phyloP scores from a whole-genome alignment of 106 monocot species.

The Dendrobium nobile region DNA sequence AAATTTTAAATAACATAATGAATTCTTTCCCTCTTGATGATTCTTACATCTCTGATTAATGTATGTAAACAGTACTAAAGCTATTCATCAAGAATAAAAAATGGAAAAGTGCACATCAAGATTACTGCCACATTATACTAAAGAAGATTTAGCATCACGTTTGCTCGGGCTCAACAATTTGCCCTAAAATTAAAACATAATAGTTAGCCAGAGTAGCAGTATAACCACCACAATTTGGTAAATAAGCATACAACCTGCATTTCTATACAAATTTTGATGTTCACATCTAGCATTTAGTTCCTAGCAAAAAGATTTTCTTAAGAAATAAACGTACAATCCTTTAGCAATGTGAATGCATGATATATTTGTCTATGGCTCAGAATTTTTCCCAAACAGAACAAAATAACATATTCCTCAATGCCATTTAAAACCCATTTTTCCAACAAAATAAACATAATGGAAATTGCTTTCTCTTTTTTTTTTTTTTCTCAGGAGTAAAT shows the following conservation, averaged over 20 bases:
- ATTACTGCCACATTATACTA: too few relatives aligned
- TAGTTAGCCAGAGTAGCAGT: too few relatives aligned
- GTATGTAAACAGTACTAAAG: too few relatives aligned
- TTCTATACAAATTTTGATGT: not conserved
- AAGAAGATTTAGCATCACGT: too few relatives aligned
- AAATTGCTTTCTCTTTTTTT: not conserved
- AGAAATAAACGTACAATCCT: not conserved
- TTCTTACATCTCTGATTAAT: too few relatives aligned
- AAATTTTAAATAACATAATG: too few relatives aligned
- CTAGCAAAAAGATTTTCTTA: not conserved
- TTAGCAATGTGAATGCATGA: not conserved
- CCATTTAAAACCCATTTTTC: not conserved
- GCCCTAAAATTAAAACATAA: too few relatives aligned
- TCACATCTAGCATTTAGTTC: not conserved
- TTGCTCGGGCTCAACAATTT: too few relatives aligned
- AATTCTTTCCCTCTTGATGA: too few relatives aligned
- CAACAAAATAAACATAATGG: conserved; percentile 2
- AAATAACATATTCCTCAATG: not conserved
- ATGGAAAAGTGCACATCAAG: too few relatives aligned
- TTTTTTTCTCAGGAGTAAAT: not conserved
- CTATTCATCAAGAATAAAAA: too few relatives aligned
- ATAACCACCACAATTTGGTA: not conserved
- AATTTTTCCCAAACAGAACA: not conserved
- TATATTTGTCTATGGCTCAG: not conserved
- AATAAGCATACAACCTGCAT: conserved; percentile 1